Conservation (phyloP, 306 rosid genomes). For the Astragalus membranaceus region DNA sequence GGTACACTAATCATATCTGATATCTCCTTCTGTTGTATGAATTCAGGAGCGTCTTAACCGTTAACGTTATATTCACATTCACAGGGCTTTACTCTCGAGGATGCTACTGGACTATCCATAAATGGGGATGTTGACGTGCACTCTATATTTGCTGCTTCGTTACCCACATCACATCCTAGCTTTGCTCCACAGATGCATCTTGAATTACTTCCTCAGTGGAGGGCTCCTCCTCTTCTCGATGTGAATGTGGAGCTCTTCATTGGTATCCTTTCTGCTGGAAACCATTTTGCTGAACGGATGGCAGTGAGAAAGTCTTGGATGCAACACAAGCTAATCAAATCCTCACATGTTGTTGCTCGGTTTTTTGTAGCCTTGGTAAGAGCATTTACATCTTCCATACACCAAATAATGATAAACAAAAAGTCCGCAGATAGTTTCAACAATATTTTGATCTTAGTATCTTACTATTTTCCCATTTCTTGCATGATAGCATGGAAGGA, state of each 20-base stretch:
- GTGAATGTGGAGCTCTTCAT: slow-evolving; percentile 64
- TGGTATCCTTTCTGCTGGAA: slow-evolving; percentile 93
- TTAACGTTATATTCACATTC: slow-evolving; percentile 16
- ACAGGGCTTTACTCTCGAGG: slow-evolving; percentile 98
- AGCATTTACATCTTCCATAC: background rate
- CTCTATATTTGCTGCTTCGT: slow-evolving; percentile 72
- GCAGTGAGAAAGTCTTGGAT: slow-evolving; percentile 98
- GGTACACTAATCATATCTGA: slow-evolving; percentile 25
- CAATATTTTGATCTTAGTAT: slow-evolving; percentile 11
- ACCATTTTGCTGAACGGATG: slow-evolving; percentile 95
- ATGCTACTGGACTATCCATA: slow-evolving; percentile 81
- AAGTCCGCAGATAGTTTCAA: background rate
- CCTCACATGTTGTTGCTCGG: slow-evolving; percentile 72
- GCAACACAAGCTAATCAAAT: slow-evolving; percentile 74
- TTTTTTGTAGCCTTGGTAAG: slow-evolving; percentile 92
- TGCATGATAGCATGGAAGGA: slow-evolving; percentile 70
- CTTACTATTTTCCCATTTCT: slow-evolving; percentile 21
- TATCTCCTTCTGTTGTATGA: background rate
- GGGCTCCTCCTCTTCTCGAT: slow-evolving; percentile 49
- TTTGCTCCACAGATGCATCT: slow-evolving; percentile 80
- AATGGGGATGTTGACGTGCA: slow-evolving; percentile 87
- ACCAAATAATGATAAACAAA: slow-evolving; percentile 3
- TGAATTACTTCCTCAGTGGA: slow-evolving; percentile 73
- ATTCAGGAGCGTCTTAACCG: background rate
- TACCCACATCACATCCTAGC: slow-evolving; percentile 89